Percentiles rank a stretch among this genome's conserved stretches.
Conservation (phyloP, 129 eudicot genomes). For the Artemisia annua region DNA sequence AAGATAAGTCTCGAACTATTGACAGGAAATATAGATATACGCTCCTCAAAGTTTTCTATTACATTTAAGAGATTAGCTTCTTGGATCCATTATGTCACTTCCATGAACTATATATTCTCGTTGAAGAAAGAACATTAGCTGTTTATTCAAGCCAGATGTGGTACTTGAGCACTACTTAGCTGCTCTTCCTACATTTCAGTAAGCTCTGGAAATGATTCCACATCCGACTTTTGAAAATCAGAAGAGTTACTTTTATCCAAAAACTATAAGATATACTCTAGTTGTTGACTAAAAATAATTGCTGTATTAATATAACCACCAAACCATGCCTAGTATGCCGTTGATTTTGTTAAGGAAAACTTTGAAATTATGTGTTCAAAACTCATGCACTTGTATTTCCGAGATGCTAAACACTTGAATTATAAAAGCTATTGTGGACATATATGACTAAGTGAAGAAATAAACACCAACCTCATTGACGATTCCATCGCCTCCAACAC, state of each 20-base stretch:
- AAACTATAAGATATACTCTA: background rate
- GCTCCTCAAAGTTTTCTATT: no score
- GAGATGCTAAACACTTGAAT: background rate
- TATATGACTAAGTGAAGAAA: slow-evolving; percentile 6
- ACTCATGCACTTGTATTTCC: background rate
- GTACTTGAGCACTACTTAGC: background rate
- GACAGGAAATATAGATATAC: slow-evolving; percentile 9
- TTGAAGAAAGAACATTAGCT: no score
- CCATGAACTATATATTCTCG: no score
- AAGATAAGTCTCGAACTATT: background rate
- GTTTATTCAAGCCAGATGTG: background rate
- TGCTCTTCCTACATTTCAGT: slow-evolving; percentile 1
- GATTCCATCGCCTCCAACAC: slow-evolving; percentile 99
- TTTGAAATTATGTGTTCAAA: slow-evolving; percentile 1
- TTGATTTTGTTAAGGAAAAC: background rate
- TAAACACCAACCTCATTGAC: slow-evolving; percentile 83
- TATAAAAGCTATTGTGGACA: background rate
- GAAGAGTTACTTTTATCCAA: no score
- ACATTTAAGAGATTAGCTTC: no score
- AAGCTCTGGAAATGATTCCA: slow-evolving; percentile 1
- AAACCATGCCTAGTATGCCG: background rate
- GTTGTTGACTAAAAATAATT: slow-evolving; percentile 15
- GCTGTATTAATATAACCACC: background rate
- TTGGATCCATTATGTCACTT: no score
- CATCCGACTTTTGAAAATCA: slow-evolving; percentile 14